Conservation (phyloP, 352 stramenopile genomes). For the Phytophthora meadii region DNA sequence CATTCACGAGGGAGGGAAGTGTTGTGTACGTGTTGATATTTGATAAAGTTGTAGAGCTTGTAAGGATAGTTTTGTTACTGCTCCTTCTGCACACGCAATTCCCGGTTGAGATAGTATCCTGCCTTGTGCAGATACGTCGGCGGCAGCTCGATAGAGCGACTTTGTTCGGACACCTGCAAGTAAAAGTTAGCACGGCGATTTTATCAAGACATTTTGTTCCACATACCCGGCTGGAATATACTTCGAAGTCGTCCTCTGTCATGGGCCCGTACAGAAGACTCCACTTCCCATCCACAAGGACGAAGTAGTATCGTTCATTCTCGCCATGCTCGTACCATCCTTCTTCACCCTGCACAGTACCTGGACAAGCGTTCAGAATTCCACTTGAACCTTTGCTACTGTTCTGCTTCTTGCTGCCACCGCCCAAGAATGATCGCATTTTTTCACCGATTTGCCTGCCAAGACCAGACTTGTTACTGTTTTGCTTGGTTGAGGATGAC, state of each 20-base stretch:
- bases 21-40: conserved; percentile 21
- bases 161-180: conserved; percentile 69
- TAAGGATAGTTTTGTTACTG: conserved; percentile 25
- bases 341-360: conserved; percentile 84
- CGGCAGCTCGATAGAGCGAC: conserved; percentile 71
- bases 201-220: background rate
- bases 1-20: conserved; percentile 48
- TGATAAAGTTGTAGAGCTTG: conserved; percentile 5
- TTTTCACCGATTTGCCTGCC: conserved; percentile 85
- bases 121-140: conserved; percentile 85
- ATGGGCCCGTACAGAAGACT: conserved; percentile 87
- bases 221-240: conserved; percentile 77
- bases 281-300: conserved; percentile 85
- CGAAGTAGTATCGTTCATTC: conserved; percentile 89
- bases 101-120: conserved; percentile 73
- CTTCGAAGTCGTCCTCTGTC: conserved; percentile 85
- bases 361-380: conserved; percentile 82
- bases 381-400: conserved; percentile 73
- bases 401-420: conserved; percentile 72
- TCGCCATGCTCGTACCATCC: conserved; percentile 90
- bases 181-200: conserved; percentile 1
- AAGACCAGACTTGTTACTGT: conserved; percentile 45
- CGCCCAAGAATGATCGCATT: conserved; percentile 81
- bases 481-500: conserved; percentile 35
- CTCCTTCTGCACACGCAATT: conserved; percentile 67